A percentile compares a stretch with the other conserved stretches of the same genome.
Conservation (phyloP, 257 asterid genomes). For the Solanum acaule region DNA sequence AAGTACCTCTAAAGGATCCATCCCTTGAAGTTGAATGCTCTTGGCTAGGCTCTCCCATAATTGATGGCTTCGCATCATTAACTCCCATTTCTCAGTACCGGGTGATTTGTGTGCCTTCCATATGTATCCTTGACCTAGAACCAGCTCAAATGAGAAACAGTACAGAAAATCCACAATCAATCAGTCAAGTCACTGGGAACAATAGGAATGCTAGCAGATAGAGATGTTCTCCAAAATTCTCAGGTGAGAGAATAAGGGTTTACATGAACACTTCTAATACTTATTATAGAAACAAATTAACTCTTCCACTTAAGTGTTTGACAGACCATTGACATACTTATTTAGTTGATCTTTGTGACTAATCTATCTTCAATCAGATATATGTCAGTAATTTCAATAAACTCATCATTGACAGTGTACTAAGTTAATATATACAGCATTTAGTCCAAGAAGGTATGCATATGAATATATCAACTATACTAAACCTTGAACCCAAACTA, state of each 20-base stretch:
- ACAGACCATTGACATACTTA: background rate
- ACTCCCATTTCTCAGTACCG: constrained; percentile 72
- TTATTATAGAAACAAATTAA: background rate
- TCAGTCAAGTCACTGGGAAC: background rate
- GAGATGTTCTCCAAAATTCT: background rate
- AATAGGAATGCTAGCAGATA: background rate
- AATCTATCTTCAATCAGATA: background rate
- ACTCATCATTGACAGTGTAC: background rate
- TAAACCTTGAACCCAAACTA: background rate
- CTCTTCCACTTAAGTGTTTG: background rate
- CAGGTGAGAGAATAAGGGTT: background rate
- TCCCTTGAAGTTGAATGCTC: constrained; percentile 46
- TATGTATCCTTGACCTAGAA: constrained; percentile 91
- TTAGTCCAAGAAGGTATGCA: background rate
- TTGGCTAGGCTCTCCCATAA: constrained; percentile 73
- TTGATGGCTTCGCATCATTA: constrained; percentile 64
- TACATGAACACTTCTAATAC: background rate
- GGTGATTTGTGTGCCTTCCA: constrained; percentile 88
- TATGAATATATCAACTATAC: background rate
- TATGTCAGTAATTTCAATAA: background rate
- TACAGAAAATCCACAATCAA: constrained; percentile 12
- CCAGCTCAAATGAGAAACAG: constrained; percentile 23
- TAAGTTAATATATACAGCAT: background rate
- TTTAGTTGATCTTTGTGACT: background rate
- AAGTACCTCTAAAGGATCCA: constrained; percentile 58